A percentile compares a stretch with the other conserved stretches of the same genome.
phyloP scores from a whole-genome alignment of 1,139 yeast genomes.

The Suhomyces yuchorum region DNA sequence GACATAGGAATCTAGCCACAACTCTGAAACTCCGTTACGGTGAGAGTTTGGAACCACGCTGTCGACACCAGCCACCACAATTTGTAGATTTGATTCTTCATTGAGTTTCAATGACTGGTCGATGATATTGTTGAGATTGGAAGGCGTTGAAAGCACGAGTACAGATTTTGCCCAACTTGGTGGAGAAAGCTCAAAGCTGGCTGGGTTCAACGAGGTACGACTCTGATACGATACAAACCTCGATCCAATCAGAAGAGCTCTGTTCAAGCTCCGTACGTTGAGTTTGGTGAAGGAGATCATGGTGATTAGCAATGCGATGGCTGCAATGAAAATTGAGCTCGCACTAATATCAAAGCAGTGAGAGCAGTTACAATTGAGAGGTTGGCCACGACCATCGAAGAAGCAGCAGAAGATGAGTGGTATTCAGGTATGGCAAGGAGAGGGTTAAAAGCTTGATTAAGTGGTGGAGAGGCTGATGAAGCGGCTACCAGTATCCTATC shows the following conservation, averaged over 20 bases:
- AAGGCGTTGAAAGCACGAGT: slow-evolving; percentile 45
- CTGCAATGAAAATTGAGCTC: slow-evolving; percentile 3
- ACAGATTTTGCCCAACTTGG: slow-evolving; percentile 14
- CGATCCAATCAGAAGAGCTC: background rate
- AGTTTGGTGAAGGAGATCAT: background rate
- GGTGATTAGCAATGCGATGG: background rate
- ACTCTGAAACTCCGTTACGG: slow-evolving; percentile 48
- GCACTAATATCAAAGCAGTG: background rate
- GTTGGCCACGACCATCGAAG: too few relatives aligned
- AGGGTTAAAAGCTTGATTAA: too few relatives aligned
- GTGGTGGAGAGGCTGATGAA: too few relatives aligned
- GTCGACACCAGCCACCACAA: slow-evolving; percentile 53
- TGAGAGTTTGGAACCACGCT: slow-evolving; percentile 40
- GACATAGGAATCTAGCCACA: slow-evolving; percentile 46
- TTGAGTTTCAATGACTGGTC: slow-evolving; percentile 34
- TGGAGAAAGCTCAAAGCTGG: slow-evolving; percentile 12
- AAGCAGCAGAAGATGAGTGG: too few relatives aligned
- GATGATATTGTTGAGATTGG: slow-evolving; percentile 37
- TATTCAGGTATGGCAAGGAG: too few relatives aligned
- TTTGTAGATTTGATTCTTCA: slow-evolving; percentile 35
- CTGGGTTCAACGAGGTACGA: slow-evolving; percentile 17
- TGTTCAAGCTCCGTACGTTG: background rate
- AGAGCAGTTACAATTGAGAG: background rate
- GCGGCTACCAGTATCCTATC: too few relatives aligned
- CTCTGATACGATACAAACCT: slow-evolving; percentile 1